Base-by-base conservation (phyloP, 495 filamentous ascomycete species). In the Penicillium desertorum region DNA sequence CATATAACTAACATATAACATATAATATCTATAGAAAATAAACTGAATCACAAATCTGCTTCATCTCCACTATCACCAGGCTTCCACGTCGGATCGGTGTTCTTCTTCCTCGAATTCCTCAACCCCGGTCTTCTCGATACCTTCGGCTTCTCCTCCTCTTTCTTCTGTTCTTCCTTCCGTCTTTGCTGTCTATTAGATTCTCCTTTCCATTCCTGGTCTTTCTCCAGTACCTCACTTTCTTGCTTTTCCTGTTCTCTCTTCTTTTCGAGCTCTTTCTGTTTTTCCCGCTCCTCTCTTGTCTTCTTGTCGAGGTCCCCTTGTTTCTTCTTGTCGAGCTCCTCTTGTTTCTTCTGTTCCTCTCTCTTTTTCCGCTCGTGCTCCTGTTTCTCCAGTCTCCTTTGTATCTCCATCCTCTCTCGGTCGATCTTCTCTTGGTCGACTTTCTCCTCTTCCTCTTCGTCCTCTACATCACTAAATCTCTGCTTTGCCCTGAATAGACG, bases 31-130 rank as follows among this genome's bases (percentile, higher is more conserved):
- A 27, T 27, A 27, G 6, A 27, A 30, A 39, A 19, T 6, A 16
- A 14, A 45, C 16, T n/a, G 43, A 19, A 54, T 36, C 30, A 49
- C 34, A 37, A 16, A 9, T 37, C 36, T 7, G 16, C 16, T 8
- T 39, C 36, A 16, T 42, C 36, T 4, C 12, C 5, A n/a, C 22
- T 17, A n/a, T 30, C 37, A 39, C 7, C 20, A n/a, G 51, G 41
- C 16, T 49, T 34, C 56, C 48, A 44, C 6, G 50, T 52, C 6
- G 50, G 50, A 52, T 51, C 49, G 25, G 16, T 16, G 11, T 42
- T 16, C 9, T 39, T 58, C 48, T 14, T 41, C 19, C 47, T 42
- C 32, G 41, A 36, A 7, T 25, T 53, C 34, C 47, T 53, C n/a
- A 57, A 3, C 11, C 45, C 34, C n/a, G 36, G 17, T 36, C 46